These are phyloP conservation scores for Teratosphaeria pseudoeucalypti DNA, from an alignment of 2,329 filamentous ascomycete genomes.

Conservation along the genomic window DNA sequence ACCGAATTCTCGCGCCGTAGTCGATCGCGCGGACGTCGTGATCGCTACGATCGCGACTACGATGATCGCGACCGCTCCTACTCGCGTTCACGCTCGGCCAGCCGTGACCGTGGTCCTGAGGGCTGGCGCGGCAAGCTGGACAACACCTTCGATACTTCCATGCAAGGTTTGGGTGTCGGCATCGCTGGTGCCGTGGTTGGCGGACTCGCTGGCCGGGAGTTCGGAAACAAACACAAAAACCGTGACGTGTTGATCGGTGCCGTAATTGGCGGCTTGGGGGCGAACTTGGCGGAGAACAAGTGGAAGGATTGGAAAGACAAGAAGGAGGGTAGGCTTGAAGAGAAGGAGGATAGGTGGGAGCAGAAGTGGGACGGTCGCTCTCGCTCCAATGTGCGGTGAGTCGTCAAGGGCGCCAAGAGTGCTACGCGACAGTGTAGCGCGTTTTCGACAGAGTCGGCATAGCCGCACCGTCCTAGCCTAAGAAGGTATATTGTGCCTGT, in stretches of 20 bases:
- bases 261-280: slow-evolving; percentile 24
- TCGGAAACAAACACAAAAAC: slow-evolving; percentile 21
- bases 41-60: slow-evolving; percentile 10
- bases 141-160: slow-evolving; percentile 24
- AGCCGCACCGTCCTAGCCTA: not conserved
- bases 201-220: slow-evolving; percentile 23
- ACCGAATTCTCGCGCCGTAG: slow-evolving; percentile 6
- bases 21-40: slow-evolving; percentile 13
- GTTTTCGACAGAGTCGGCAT: not conserved
- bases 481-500: not conserved
- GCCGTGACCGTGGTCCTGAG: slow-evolving; percentile 8
- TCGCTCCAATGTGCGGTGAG: slow-evolving; percentile 1
- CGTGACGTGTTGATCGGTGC: slow-evolving; percentile 26
- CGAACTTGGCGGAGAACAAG: slow-evolving; percentile 25
- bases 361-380: slow-evolving; percentile 7
- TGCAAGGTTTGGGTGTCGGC: slow-evolving; percentile 22
- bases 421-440: not conserved
- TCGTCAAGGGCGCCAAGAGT: not conserved
- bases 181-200: slow-evolving; percentile 26
- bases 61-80: slow-evolving; percentile 11
- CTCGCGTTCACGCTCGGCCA: slow-evolving; percentile 15
- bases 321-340: slow-evolving; percentile 9
- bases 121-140: slow-evolving; percentile 21
- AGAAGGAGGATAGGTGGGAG: slow-evolving; percentile 11
- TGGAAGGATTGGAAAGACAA: slow-evolving; percentile 18